Base-by-base conservation (phyloP, 495 filamentous ascomycete species). In the Penicillium goetzii region DNA sequence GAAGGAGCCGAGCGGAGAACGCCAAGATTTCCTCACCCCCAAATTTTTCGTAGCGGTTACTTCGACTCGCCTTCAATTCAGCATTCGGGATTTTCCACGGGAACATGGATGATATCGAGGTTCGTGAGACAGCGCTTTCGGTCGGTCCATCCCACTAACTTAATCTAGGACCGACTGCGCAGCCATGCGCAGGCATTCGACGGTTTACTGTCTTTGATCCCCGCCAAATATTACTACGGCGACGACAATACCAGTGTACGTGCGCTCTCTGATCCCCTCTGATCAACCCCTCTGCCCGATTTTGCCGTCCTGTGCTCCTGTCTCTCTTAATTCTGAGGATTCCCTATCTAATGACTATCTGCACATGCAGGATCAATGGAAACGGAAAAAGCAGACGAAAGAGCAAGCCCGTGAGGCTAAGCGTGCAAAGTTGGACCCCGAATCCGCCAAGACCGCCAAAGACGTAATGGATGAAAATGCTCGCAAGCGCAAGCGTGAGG, bases 141-240 rank as follows among this genome's bases (percentile, higher is more conserved):
- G 26, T 26, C 8, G 1, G 10, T 19, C 26, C 36, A 19, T 43
- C 47, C 23, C 54, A 40, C 60, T 73, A 60, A 73, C 64, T 63
- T 12, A 6, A 43, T 40, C 36, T 65, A 81, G 95, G 91, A 93
- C 70, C 92, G 92, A 67, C 83, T 99, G 67, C 89, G 87, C 74
- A 89, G 86, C 76, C 91, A 97, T 72, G 87, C 92, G 34, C 84
- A 90, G 75, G 88, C 93, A 63, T 97, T 99, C 72, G 90, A 97
- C 73, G 92, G 93, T 59, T 78, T 99, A 19, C 83, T 99, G 63
- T 94, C 93, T 28, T 81, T 99, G 52, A 97, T 97, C 70, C 95
- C 95, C 30, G 93, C 92, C 23, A 93, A 94, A 75, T 87, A 90
- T 68, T 97, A 97, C 77, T 97, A 95, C 72, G 91, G 89, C 41